Evolutionary conservation across 1,284 basidiomycete genomes (phyloP).

Genomic region (Takashimella koratensis): DNA sequence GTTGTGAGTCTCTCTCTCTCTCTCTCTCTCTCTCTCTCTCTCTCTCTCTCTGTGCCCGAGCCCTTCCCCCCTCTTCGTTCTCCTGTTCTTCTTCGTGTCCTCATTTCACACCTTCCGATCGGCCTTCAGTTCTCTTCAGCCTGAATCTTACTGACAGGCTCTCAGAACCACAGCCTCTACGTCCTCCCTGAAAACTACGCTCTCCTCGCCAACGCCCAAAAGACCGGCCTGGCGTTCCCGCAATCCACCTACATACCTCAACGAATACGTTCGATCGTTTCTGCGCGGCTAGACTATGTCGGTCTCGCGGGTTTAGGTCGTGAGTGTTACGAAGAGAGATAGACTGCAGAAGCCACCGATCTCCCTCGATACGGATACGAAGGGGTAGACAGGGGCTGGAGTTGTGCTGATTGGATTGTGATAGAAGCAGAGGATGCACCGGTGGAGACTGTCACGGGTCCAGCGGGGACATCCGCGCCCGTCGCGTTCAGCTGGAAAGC

Average conservation of each 20-base stretch:
- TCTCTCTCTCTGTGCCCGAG: background rate
- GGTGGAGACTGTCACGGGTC: conserved; percentile 10
- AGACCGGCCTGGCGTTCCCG: conserved; percentile 29
- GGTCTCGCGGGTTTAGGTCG: conserved; percentile 45
- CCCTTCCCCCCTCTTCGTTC: too few relatives aligned
- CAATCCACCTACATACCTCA: conserved; percentile 42
- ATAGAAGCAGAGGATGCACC: background rate
- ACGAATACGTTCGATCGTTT: conserved; percentile 32
- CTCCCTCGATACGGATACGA: too few relatives aligned
- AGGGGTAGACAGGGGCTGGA: too few relatives aligned
- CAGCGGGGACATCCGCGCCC: conserved; percentile 36
- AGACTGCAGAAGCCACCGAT: background rate
- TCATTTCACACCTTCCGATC: too few relatives aligned
- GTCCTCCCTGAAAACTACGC: conserved; percentile 42
- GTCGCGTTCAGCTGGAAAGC: conserved; percentile 34
- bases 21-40: background rate
- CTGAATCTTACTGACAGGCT: too few relatives aligned
- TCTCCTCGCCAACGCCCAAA: conserved; percentile 29
- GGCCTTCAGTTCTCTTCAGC: too few relatives aligned
- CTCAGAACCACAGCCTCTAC: conserved; percentile 45
- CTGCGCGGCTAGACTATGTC: conserved; percentile 33
- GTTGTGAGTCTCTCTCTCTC: conserved; percentile 25
- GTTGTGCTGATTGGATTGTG: too few relatives aligned
- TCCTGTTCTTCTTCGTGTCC: too few relatives aligned
- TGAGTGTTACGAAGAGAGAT: conserved; percentile 12